Conservation (phyloP, 495 filamentous ascomycete genomes). For the Penicillium bovifimosum region DNA sequence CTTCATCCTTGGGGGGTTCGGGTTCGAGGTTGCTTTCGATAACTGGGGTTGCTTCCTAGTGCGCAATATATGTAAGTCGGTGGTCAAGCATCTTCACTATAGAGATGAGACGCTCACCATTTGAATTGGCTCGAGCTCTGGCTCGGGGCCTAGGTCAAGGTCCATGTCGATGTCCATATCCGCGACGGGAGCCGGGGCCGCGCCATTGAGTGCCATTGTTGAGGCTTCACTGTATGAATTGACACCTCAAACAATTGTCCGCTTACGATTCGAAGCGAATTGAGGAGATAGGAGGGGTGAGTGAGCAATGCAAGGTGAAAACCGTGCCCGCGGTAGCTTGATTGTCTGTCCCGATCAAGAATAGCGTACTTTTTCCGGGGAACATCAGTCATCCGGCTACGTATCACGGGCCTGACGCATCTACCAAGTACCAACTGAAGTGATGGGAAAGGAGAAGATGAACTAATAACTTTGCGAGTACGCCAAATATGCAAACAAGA, state of each 20-base stretch:
- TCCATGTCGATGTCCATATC: slow-evolving; percentile 79
- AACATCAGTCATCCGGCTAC: not conserved
- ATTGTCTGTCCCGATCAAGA: slow-evolving; percentile 1
- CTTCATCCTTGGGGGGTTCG: slow-evolving; percentile 31
- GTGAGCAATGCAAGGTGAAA: slow-evolving; percentile 1
- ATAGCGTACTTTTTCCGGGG: slow-evolving; percentile 6
- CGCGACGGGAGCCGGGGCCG: slow-evolving; percentile 9
- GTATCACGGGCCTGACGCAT: not conserved
- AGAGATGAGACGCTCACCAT: slow-evolving; percentile 22
- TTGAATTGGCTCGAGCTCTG: slow-evolving; percentile 35
- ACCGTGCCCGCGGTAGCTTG: slow-evolving; percentile 4
- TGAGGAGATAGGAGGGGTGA: not conserved
- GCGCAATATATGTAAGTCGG: not conserved
- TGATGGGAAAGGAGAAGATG: not conserved
- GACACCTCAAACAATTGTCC: not conserved
- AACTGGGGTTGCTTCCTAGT: slow-evolving; percentile 21
- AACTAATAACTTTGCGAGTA: not conserved
- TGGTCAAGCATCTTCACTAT: not conserved
- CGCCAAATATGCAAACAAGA: too few relatives aligned
- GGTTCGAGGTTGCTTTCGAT: slow-evolving; percentile 24
- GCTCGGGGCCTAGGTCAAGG: slow-evolving; percentile 53
- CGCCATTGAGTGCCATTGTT: slow-evolving; percentile 6
- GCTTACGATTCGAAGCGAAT: not conserved
- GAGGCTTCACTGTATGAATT: slow-evolving; percentile 15
- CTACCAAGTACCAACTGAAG: too few relatives aligned